phyloP scores from a whole-genome alignment of 108 stramenopile genomes.

The Bacterosira constricta region DNA sequence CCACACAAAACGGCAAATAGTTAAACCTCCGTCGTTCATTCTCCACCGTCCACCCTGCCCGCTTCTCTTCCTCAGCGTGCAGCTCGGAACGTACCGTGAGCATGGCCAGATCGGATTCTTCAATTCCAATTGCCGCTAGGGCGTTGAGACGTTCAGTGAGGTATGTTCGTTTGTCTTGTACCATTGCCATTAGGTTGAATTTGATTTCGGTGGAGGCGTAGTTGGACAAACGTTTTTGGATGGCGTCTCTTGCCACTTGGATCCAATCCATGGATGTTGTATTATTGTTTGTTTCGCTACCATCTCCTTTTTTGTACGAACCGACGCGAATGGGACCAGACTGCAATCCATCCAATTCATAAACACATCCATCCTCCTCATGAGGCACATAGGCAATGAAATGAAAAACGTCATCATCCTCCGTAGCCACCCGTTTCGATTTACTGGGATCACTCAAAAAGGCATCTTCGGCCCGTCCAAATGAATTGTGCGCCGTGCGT shows the following conservation, averaged over 20 bases:
- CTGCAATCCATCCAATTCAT: slow-evolving; percentile 96
- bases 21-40: slow-evolving; percentile 78
- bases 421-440: slow-evolving; percentile 45
- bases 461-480: slow-evolving; percentile 83
- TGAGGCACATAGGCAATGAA: slow-evolving; percentile 93
- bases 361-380: slow-evolving; percentile 64
- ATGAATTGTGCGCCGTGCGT: slow-evolving; percentile 90
- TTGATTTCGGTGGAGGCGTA: slow-evolving; percentile 77
- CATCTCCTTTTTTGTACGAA: slow-evolving; percentile 12
- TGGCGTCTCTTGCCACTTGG: slow-evolving; percentile 71
- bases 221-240: slow-evolving; percentile 72
- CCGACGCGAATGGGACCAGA: slow-evolving; percentile 88
- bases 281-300: slow-evolving; percentile 16
- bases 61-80: slow-evolving; percentile 67
- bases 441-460: slow-evolving; percentile 73
- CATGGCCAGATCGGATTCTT: slow-evolving; percentile 34
- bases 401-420: slow-evolving; percentile 93
- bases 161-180: slow-evolving; percentile 67
- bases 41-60: slow-evolving; percentile 74
- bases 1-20: slow-evolving; percentile 81
- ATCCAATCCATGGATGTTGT: slow-evolving; percentile 60
- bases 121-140: slow-evolving; percentile 25
- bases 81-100: slow-evolving; percentile 47
- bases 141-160: slow-evolving; percentile 53
- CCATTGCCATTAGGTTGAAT: slow-evolving; percentile 94